Evolutionary conservation across 1,284 basidiomycete species (phyloP).

Genomic region (Chalciporus sp.): DNA sequence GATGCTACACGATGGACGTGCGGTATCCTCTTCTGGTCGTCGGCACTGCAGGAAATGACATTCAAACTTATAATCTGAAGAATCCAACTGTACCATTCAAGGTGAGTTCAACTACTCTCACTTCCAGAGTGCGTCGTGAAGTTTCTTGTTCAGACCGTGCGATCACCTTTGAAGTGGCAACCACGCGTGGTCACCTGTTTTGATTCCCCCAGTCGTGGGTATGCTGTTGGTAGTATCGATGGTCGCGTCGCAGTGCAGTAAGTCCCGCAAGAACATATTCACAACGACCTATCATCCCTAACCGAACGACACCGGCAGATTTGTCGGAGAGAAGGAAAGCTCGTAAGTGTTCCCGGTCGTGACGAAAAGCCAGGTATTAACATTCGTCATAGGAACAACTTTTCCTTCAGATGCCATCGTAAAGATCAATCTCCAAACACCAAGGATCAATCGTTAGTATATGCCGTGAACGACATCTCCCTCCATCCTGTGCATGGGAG

Average conservation of each 20-base stretch:
- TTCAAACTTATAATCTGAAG: slow-evolving; percentile 86
- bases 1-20: slow-evolving; percentile 88
- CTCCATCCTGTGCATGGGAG: slow-evolving; percentile 95
- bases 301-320: slow-evolving; percentile 54
- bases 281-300: slow-evolving; percentile 46
- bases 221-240: slow-evolving; percentile 93
- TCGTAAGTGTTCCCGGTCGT: slow-evolving; percentile 42
- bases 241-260: slow-evolving; percentile 96
- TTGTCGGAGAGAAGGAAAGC: slow-evolving; percentile 78
- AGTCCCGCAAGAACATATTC: slow-evolving; percentile 30
- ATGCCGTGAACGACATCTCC: slow-evolving; percentile 87
- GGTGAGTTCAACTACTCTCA: slow-evolving; percentile 40
- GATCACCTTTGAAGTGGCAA: slow-evolving; percentile 88
- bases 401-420: slow-evolving; percentile 97
- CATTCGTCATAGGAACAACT: slow-evolving; percentile 66
- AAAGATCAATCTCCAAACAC: slow-evolving; percentile 64
- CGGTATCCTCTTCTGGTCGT: slow-evolving; percentile 89
- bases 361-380: slow-evolving; percentile 13
- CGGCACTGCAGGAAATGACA: slow-evolving; percentile 91
- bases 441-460: slow-evolving; percentile 83
- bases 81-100: slow-evolving; percentile 80
- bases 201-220: slow-evolving; percentile 68
- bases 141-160: no score
- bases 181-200: slow-evolving; percentile 90
- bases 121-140: neutral